Conservation (phyloP, 192 early-diverging fungal genomes). For the Phlyctochytrium planicorne region DNA sequence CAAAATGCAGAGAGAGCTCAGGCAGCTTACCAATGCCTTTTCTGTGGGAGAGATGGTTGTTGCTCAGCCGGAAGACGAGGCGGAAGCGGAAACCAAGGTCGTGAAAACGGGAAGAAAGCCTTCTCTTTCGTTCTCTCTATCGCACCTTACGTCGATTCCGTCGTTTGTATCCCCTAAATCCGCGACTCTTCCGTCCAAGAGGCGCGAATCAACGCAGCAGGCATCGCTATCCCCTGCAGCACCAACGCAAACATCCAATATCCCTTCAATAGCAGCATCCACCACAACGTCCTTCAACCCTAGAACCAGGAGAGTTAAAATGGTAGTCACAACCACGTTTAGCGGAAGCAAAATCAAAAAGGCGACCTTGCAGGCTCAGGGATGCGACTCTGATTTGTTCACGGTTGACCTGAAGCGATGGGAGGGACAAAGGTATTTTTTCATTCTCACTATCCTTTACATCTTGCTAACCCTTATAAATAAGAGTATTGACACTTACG, state of each 20-base stretch:
- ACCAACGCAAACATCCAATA: no score
- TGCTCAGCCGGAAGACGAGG: no score
- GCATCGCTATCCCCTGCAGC: no score
- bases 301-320: no score
- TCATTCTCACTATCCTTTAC: background rate
- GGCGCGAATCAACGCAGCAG: no score
- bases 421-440: slow-evolving; percentile 42
- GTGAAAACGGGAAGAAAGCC: no score
- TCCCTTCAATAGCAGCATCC: no score
- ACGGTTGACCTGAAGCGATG: slow-evolving; percentile 44
- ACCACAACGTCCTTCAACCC: no score
- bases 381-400: slow-evolving; percentile 26
- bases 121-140: no score
- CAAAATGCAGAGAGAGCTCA: slow-evolving; percentile 8
- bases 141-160: no score
- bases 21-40: background rate
- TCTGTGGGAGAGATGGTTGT: slow-evolving; percentile 6
- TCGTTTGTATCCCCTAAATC: slow-evolving; percentile 1
- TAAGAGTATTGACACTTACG: slow-evolving; percentile 27
- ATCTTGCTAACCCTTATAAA: no score
- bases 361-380: slow-evolving; percentile 29
- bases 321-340: slow-evolving; percentile 7
- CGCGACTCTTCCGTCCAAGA: background rate
- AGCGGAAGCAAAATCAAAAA: slow-evolving; percentile 31
- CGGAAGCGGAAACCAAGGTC: no score